Evolutionary conservation across 148 eudicot genomes (phyloP).

Genomic region (Fallopia convolvulus): DNA sequence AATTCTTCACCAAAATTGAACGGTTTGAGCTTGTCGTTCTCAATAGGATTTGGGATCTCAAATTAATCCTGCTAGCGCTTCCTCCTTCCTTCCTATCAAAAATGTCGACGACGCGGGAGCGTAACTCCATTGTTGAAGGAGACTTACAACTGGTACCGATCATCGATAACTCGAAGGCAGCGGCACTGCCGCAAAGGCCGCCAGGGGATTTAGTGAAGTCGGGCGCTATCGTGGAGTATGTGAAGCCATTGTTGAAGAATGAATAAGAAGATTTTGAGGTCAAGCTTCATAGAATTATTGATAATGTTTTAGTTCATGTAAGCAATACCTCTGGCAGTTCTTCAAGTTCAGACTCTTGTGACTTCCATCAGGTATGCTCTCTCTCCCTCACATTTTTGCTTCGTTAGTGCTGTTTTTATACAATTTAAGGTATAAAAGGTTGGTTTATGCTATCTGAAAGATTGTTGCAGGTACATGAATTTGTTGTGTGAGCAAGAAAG

Average conservation of each 20-base stretch:
- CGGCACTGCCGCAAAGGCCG: conserved; percentile 49
- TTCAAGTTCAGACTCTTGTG: conserved; percentile 98
- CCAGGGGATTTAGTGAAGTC: conserved; percentile 25
- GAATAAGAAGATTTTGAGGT: conserved; percentile 88
- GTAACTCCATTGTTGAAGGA: conserved; percentile 33
- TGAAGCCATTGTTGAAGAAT: conserved; percentile 39
- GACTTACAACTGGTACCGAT: conserved; percentile 52
- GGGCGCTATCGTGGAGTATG: conserved; percentile 35
- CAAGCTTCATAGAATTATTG: conserved; percentile 82
- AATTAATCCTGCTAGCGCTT: no score
- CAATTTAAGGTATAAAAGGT: neutral
- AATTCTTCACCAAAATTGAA: no score
- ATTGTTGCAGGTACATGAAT: neutral
- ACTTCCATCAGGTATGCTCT: conserved; percentile 77
- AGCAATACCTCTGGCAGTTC: conserved; percentile 95
- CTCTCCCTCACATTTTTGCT: neutral
- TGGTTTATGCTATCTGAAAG: neutral
- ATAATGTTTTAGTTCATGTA: conserved; percentile 86
- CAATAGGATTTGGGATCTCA: no score
- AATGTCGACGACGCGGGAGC: conserved; percentile 29
- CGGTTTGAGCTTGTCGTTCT: no score
- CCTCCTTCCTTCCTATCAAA: conserved; percentile 1
- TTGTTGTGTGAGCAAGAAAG: no score
- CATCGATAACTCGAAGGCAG: conserved; percentile 24
- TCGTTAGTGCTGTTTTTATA: neutral